Evolutionary conservation across 2,329 filamentous ascomycete species (phyloP), one percentile per base, ranked within the genome.

Genomic region (Cadophora malorum): DNA sequence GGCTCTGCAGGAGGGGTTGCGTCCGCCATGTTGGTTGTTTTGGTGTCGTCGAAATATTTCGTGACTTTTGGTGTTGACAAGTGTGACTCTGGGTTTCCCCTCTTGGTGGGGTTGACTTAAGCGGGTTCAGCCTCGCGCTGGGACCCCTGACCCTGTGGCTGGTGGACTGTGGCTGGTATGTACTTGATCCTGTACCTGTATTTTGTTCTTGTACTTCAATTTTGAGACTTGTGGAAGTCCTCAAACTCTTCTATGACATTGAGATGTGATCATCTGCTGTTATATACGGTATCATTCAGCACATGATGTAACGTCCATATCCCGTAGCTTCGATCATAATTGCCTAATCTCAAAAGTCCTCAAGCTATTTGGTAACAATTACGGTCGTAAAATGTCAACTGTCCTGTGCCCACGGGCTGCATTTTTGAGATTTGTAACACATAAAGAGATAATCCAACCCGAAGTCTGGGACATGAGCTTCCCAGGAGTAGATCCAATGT

Each of bases 1-100:
- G 81, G 82, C 69, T 74, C 76, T 61, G 68, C 71, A 66, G 72
- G 55, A 25, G 55, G 8, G 21, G 55, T n/a, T 56, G 67, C 67
- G 63, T 76, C 75, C 65, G 71, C 69, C 71, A 74, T 74, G 64
- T 53, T 53, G 1, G 52, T 63, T 28, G 45, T 25, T 25, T 35
- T 58, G 33, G 25, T 25, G 45, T 49, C 9, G 45, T 49, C 4
- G 45, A 4, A 21, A n/a, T 4, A 49, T 12, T 49, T 19, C 21
- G 45, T 21, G 19, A 49, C 45, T 49, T 45, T 21, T 61, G 21
- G 14, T 47, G 23, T 62, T 38, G 55, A 41, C 28, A 61, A 45
- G 41, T 45, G 41, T 45, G 41, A 45, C 41, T 14, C 41, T 19
- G 4, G 41, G 19, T 45, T 45, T 45, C 41, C 28, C 50, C 50